Evolutionary conservation across 306 rosid genomes (phyloP), one percentile per base, ranked within the genome.

Genomic region (peach (Prunus persica)): DNA sequence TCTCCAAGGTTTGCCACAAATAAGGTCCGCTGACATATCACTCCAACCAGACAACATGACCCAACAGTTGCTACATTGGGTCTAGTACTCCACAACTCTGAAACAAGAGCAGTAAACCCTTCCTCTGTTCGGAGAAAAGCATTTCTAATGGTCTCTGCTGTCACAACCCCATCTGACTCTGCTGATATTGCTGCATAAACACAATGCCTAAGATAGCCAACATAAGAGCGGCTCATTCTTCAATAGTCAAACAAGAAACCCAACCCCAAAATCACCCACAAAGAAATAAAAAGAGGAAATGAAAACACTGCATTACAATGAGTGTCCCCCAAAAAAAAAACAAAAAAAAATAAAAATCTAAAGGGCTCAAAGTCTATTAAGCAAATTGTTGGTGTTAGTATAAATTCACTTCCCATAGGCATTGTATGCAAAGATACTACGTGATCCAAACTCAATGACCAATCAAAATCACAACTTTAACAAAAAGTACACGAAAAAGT

Each of bases 1-100:
- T 93, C 98, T 71, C 98, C 98, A 28, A 89, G 83, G 80, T 83
- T 93, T 1, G 98, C 98, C 63, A 91, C 84, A 66, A 84, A 93
- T 34, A 93, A 89, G 0, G 97, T 93, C 84, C 78, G 91, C 85
- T 82, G 95, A 74, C 65, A 88, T 81, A 93, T 88, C 65, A 89
- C 91, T 69, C 97, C 98, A 79, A 89, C 98, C 49, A 93, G 81
- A 85, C 98, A 91, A 82, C 98, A 93, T 0, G 98, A 50, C 67
- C 98, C 98, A 20, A 90, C 87, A 25, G 98, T 89, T 22, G 95
- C 98, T 65, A 93, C 56, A 63, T 87, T 80, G 30, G 97, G 93
- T 22, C 64, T 88, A 68, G 84, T 81, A 74, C 63, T 79, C 95
- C 95, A 93, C 54, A 75, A 51, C 74, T 89, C 91, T 0, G 96